A percentile compares a stretch with the other conserved stretches of the same genome.
phyloP scores from a whole-genome alignment of 805 yeast genomes.

The Ogataea glucozyma region DNA sequence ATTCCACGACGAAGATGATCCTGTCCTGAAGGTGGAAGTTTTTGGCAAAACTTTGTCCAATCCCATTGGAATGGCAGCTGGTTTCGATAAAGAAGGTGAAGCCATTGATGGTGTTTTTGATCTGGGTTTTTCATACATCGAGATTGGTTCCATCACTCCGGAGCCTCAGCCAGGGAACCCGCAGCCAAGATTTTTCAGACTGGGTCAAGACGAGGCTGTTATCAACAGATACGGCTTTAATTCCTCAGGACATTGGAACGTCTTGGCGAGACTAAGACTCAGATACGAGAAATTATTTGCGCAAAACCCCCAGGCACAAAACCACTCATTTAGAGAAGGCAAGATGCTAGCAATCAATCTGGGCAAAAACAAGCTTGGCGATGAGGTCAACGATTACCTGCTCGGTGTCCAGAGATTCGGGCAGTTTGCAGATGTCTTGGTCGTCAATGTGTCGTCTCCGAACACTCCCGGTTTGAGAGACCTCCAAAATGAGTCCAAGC shows the following conservation, averaged over 20 bases:
- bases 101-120: constrained; percentile 80
- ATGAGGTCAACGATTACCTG: constrained; percentile 83
- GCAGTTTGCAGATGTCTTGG: constrained; percentile 82
- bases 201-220: constrained; percentile 83
- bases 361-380: constrained; percentile 92
- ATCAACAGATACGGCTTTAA: constrained; percentile 95
- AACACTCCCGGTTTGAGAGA: constrained; percentile 94
- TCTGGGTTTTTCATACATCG: constrained; percentile 85
- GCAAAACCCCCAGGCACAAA: constrained; percentile 23
- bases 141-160: constrained; percentile 92
- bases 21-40: constrained; percentile 55
- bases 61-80: constrained; percentile 95
- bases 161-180: constrained; percentile 94
- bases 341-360: constrained; percentile 79
- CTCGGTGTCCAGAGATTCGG: constrained; percentile 83
- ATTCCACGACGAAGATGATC: constrained; percentile 52
- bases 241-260: constrained; percentile 81
- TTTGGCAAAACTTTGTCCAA: constrained; percentile 65
- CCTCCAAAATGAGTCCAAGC: constrained; percentile 74
- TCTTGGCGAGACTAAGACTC: constrained; percentile 62
- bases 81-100: constrained; percentile 91
- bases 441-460: constrained; percentile 91
- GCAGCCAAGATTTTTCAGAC: constrained; percentile 85
- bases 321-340: constrained; percentile 54
- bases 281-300: constrained; percentile 52